These are phyloP conservation scores for Penicillium sp. DNA, from an alignment of 2,329 filamentous ascomycete species.

Conservation along the genomic window DNA sequence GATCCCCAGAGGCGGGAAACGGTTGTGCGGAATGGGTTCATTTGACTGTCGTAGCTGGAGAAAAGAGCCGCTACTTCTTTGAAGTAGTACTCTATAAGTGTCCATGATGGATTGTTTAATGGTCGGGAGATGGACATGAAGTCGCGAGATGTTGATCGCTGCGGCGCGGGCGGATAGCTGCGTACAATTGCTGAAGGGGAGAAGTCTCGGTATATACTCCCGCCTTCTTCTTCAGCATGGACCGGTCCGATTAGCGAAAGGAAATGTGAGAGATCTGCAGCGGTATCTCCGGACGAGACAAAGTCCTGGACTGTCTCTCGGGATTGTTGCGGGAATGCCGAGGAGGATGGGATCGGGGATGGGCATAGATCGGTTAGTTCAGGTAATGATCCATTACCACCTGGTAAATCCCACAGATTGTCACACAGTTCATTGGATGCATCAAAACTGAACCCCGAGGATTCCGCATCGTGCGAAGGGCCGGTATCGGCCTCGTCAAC, in stretches of 20 bases:
- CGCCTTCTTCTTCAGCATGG: slow-evolving; percentile 17
- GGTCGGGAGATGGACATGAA: slow-evolving; percentile 43
- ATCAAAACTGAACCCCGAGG: slow-evolving; percentile 19
- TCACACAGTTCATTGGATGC: slow-evolving; percentile 30
- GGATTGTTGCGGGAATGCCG: slow-evolving; percentile 20
- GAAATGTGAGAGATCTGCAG: slow-evolving; percentile 28
- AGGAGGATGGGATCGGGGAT: slow-evolving; percentile 25
- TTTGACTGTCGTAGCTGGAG: slow-evolving; percentile 66
- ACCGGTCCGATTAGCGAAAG: slow-evolving; percentile 31
- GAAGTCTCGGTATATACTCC: slow-evolving; percentile 29
- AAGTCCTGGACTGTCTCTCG: slow-evolving; percentile 24
- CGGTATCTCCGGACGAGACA: slow-evolving; percentile 21
- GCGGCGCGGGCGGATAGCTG: slow-evolving; percentile 33
- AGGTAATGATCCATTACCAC: slow-evolving; percentile 33
- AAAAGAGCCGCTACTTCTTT: slow-evolving; percentile 65
- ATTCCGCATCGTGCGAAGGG: slow-evolving; percentile 4
- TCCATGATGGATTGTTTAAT: slow-evolving; percentile 56
- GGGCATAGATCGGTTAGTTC: slow-evolving; percentile 39
- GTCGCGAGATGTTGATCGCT: slow-evolving; percentile 27
- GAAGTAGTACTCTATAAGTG: slow-evolving; percentile 67
- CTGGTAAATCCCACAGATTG: slow-evolving; percentile 37
- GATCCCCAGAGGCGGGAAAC: slow-evolving; percentile 62
- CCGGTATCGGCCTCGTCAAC: slow-evolving; percentile 7
- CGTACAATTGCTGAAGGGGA: slow-evolving; percentile 39
- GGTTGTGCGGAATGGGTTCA: slow-evolving; percentile 65